Evolutionary conservation across 192 early-diverging fungal species (phyloP).

Genomic region (Backusella parvicylindrica): DNA sequence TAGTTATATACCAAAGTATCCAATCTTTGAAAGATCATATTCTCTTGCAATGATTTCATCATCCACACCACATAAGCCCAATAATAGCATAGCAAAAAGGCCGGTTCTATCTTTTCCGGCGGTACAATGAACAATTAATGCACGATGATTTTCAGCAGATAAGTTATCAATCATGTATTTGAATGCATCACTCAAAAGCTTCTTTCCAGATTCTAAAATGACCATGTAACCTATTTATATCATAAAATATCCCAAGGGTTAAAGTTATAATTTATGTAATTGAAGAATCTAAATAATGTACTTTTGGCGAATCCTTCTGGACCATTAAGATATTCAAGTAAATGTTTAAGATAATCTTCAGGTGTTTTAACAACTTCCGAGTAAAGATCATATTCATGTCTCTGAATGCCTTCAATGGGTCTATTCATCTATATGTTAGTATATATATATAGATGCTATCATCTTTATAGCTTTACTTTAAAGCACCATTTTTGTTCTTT

Average conservation of each 20-base stretch:
- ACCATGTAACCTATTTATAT: slow-evolving; percentile 33
- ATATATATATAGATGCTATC: too few species aligned
- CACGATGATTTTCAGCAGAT: slow-evolving; percentile 7
- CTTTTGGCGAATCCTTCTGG: slow-evolving; percentile 8
- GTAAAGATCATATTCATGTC: slow-evolving; percentile 16
- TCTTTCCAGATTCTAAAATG: slow-evolving; percentile 41
- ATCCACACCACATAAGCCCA: slow-evolving; percentile 59
- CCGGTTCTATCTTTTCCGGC: slow-evolving; percentile 73
- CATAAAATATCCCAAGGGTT: background rate
- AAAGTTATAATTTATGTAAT: too few species aligned
- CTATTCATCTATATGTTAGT: slow-evolving; percentile 12
- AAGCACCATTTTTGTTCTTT: slow-evolving; percentile 33
- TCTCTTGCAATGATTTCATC: slow-evolving; percentile 66
- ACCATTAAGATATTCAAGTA: background rate
- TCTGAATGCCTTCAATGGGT: slow-evolving; percentile 32
- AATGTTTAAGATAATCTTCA: background rate
- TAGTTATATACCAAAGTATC: slow-evolving; percentile 29
- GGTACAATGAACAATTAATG: slow-evolving; percentile 64
- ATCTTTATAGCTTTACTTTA: too few species aligned
- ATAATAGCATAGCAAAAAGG: slow-evolving; percentile 53
- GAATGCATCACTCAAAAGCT: slow-evolving; percentile 38
- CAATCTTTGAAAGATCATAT: slow-evolving; percentile 52
- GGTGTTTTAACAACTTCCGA: background rate
- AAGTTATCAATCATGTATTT: slow-evolving; percentile 40
- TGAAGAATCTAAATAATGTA: too few species aligned